These are phyloP conservation scores for Tetrapisispora arboricola DNA, from an alignment of 805 yeast genomes.

Conservation along the genomic window DNA sequence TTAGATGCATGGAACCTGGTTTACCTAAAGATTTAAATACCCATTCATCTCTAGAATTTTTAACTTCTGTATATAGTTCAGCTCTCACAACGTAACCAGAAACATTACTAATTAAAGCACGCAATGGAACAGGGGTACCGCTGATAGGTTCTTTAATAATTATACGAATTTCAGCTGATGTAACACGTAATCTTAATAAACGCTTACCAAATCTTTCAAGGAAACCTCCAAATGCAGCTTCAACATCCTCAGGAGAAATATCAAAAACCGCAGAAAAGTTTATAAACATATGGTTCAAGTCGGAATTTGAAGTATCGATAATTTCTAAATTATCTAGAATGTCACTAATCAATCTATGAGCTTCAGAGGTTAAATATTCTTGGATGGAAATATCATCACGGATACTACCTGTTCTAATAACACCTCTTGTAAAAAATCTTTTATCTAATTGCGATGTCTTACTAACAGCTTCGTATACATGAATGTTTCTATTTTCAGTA, in stretches of 20 bases:
- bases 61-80: slow-evolving; percentile 89
- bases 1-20: slow-evolving; percentile 95
- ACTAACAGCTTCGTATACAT: slow-evolving; percentile 93
- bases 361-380: slow-evolving; percentile 91
- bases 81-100: slow-evolving; percentile 96
- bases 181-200: slow-evolving; percentile 90
- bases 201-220: slow-evolving; percentile 95
- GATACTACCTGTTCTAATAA: slow-evolving; percentile 90
- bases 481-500: slow-evolving; percentile 94
- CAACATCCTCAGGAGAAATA: slow-evolving; percentile 90
- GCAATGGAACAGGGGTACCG: slow-evolving; percentile 86
- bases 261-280: slow-evolving; percentile 94
- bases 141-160: slow-evolving; percentile 84
- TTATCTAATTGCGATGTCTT: slow-evolving; percentile 89
- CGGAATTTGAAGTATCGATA: slow-evolving; percentile 89
- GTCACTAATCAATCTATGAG: slow-evolving; percentile 91
- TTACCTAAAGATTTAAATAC: slow-evolving; percentile 89
- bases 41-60: slow-evolving; percentile 91
- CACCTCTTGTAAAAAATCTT: slow-evolving; percentile 94
- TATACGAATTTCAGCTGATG: slow-evolving; percentile 95
- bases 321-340: slow-evolving; percentile 91
- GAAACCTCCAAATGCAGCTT: slow-evolving; percentile 95
- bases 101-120: slow-evolving; percentile 93
- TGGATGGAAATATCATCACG: slow-evolving; percentile 88
- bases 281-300: slow-evolving; percentile 92